A percentile compares a stretch with the other conserved stretches of the same genome.
These are phyloP conservation scores for Nymphaea colorata DNA, from an alignment of 164 flowering plant genomes.

Conservation along the genomic window DNA sequence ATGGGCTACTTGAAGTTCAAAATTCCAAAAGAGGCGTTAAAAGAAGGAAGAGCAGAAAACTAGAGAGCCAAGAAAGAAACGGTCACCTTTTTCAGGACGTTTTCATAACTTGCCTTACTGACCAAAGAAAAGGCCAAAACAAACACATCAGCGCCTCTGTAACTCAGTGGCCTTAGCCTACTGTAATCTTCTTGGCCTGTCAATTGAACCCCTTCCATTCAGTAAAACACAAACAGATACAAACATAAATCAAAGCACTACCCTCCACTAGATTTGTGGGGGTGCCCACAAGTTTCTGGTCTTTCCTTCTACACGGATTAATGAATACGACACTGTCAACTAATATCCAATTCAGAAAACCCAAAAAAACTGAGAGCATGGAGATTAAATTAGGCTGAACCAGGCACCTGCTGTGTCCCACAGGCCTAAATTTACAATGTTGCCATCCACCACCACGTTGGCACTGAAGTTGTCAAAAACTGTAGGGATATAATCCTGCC, in stretches of 20 bases:
- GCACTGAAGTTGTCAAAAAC: constrained; percentile 99
- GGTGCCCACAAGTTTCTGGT: not conserved
- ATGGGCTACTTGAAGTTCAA: too few species aligned
- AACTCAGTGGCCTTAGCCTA: constrained; percentile 95
- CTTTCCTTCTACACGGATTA: not conserved
- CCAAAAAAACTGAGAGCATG: too few species aligned
- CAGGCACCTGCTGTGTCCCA: constrained; percentile 96
- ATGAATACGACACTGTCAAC: not conserved
- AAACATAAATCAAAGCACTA: not conserved
- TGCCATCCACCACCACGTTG: constrained; percentile 93
- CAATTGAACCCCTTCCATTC: constrained; percentile 8
- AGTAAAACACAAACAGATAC: not conserved
- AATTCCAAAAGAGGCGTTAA: too few species aligned
- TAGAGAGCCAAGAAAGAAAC: not conserved
- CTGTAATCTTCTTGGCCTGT: constrained; percentile 98
- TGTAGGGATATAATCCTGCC: constrained; percentile 89
- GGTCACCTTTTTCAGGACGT: constrained; percentile 93
- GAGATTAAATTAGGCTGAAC: not conserved
- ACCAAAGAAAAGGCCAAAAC: constrained; percentile 91
- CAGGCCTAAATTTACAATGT: constrained; percentile 83
- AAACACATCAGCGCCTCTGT: constrained; percentile 95
- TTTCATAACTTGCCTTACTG: constrained; percentile 95
- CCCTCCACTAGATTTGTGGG: not conserved
- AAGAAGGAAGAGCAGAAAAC: too few species aligned
- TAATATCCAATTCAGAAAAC: not conserved